These are phyloP conservation scores for Sisymbrium altissimum DNA, from an alignment of 345 rosid species.

Conservation along the genomic window DNA sequence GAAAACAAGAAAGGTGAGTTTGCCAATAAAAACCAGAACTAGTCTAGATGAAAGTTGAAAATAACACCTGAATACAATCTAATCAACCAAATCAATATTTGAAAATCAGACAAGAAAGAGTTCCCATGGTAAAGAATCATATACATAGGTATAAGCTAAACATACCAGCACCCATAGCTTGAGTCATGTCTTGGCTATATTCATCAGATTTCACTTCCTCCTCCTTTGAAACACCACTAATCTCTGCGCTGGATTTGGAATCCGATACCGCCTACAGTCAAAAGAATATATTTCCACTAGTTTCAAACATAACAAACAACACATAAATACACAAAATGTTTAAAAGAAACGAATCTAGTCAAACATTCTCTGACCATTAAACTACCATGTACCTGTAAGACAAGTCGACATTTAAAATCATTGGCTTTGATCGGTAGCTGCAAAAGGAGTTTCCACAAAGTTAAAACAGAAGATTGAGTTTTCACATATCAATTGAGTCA, in stretches of 20 bases:
- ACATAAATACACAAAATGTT: background rate
- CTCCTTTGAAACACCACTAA: constrained; percentile 43
- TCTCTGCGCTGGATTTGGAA: constrained; percentile 55
- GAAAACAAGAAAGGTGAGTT: background rate
- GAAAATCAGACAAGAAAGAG: background rate
- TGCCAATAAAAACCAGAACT: background rate
- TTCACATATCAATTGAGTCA: background rate
- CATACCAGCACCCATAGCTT: constrained; percentile 98
- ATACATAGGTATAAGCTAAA: background rate
- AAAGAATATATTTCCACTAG: background rate
- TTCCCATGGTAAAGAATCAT: background rate
- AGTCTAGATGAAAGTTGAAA: background rate
- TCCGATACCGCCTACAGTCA: constrained; percentile 58
- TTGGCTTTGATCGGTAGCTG: constrained; percentile 45
- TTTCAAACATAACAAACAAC: background rate
- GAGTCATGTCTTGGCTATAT: constrained; percentile 88
- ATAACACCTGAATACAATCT: background rate
- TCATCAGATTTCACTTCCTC: constrained; percentile 65
- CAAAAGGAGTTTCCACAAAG: background rate
- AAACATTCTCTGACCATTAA: constrained; percentile 5
- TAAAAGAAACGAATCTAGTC: background rate
- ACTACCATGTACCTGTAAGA: constrained; percentile 47
- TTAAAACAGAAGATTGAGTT: background rate
- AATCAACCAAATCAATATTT: background rate
- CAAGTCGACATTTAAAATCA: constrained; percentile 32